These are phyloP conservation scores for Colletotrichum sojae DNA, from an alignment of 2,329 filamentous ascomycete genomes.

Conservation along the genomic window DNA sequence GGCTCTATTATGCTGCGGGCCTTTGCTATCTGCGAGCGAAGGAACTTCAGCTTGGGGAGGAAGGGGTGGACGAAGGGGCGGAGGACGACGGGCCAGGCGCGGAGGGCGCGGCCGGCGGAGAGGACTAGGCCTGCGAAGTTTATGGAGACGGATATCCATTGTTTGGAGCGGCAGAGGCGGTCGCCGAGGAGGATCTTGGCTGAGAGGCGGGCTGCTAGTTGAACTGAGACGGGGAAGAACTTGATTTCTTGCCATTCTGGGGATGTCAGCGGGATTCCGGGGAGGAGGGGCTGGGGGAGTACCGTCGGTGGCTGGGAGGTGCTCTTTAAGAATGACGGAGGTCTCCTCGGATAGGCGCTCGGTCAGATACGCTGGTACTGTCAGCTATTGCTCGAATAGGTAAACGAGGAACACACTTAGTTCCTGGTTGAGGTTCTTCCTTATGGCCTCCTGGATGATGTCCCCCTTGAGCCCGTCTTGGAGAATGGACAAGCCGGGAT, in stretches of 20 bases:
- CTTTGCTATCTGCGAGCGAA: conserved; percentile 51
- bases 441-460: conserved; percentile 19
- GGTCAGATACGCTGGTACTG: conserved; percentile 8
- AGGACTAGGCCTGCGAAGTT: conserved; percentile 58
- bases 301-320: conserved; percentile 5
- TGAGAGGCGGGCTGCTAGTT: conserved; percentile 62
- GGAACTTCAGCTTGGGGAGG: conserved; percentile 54
- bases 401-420: background rate
- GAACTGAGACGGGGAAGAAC: conserved; percentile 19
- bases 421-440: conserved; percentile 24
- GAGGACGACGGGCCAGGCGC: conserved; percentile 55
- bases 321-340: conserved; percentile 16
- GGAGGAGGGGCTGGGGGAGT: background rate
- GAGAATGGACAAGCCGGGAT: conserved; percentile 3
- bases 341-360: conserved; percentile 21
- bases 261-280: background rate
- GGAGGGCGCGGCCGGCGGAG: conserved; percentile 53
- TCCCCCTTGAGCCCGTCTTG: conserved; percentile 14
- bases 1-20: conserved; percentile 54
- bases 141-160: conserved; percentile 62
- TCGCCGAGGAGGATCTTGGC: conserved; percentile 64
- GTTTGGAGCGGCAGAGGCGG: conserved; percentile 58
- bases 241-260: conserved; percentile 44
- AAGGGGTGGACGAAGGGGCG: conserved; percentile 61
- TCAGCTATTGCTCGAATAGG: background rate